Evolutionary conservation across 2,329 filamentous ascomycete species (phyloP).

Genomic region (Trichophyton verrucosum): DNA sequence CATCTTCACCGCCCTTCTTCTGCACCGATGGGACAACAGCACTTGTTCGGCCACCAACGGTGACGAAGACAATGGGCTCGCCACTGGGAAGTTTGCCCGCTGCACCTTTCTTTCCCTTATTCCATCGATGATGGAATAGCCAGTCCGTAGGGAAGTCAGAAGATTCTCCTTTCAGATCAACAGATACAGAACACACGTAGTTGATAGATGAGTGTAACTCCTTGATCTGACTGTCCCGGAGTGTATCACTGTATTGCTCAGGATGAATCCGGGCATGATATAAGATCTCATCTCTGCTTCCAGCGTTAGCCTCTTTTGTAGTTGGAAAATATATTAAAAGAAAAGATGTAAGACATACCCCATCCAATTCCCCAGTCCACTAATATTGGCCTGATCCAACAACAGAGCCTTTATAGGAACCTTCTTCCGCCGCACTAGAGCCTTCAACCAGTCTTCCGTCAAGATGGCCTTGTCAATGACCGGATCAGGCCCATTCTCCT

Average conservation of each 20-base stretch:
- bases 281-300: slow-evolving; percentile 63
- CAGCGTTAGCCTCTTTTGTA: background rate
- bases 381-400: slow-evolving; percentile 76
- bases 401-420: slow-evolving; percentile 83
- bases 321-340: background rate
- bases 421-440: slow-evolving; percentile 59
- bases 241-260: slow-evolving; percentile 80
- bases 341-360: slow-evolving; percentile 37
- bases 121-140: slow-evolving; percentile 82
- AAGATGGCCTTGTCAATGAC: slow-evolving; percentile 68
- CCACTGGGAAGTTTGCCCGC: slow-evolving; percentile 63
- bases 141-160: slow-evolving; percentile 75
- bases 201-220: slow-evolving; percentile 60
- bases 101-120: slow-evolving; percentile 67
- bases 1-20: slow-evolving; percentile 59
- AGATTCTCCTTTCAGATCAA: slow-evolving; percentile 68
- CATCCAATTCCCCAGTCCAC: slow-evolving; percentile 95
- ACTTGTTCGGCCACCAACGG: slow-evolving; percentile 81
- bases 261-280: slow-evolving; percentile 84
- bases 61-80: slow-evolving; percentile 72
- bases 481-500: slow-evolving; percentile 89
- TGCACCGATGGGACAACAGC: slow-evolving; percentile 76
- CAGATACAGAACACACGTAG: slow-evolving; percentile 67
- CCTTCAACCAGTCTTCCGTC: slow-evolving; percentile 61
- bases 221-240: slow-evolving; percentile 58